A percentile compares a stretch with the other conserved stretches of the same genome.
Conservation (phyloP, 1,284 basidiomycete species). For the Puccinia triticina region DNA sequence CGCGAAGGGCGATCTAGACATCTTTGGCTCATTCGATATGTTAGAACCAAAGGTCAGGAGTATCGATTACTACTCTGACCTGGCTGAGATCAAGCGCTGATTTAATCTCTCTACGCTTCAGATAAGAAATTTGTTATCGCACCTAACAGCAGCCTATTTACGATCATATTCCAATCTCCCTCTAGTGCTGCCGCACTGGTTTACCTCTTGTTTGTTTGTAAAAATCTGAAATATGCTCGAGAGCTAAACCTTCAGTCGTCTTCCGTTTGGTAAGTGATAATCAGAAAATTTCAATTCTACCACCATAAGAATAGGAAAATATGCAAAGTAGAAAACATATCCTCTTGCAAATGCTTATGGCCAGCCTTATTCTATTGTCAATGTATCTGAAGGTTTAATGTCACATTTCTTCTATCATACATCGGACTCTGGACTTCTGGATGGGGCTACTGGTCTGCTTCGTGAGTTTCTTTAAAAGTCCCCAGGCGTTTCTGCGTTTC, state of each 20-base stretch:
- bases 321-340: not conserved
- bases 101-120: not conserved
- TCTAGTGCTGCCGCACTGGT: conserved; percentile 2
- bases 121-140: conserved; percentile 12
- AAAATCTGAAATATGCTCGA: not conserved
- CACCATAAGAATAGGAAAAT: not conserved
- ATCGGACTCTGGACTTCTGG: conserved; percentile 18
- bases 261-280: not conserved
- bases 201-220: not conserved
- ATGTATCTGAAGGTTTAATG: conserved; percentile 9
- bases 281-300: not conserved
- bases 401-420: conserved; percentile 1
- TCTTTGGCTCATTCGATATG: conserved; percentile 11
- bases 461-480: not conserved
- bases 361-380: not conserved
- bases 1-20: conserved; percentile 26
- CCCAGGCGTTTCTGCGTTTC: not conserved
- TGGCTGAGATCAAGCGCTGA: not conserved
- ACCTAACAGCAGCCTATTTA: conserved; percentile 2
- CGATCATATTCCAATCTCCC: not conserved
- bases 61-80: not conserved
- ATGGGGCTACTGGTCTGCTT: conserved; percentile 29
- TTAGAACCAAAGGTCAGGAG: conserved; percentile 14
- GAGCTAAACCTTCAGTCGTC: not conserved
- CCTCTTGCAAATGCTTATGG: not conserved